Conservation (phyloP, 805 yeast species). For the Yarrowia keelungensis region DNA sequence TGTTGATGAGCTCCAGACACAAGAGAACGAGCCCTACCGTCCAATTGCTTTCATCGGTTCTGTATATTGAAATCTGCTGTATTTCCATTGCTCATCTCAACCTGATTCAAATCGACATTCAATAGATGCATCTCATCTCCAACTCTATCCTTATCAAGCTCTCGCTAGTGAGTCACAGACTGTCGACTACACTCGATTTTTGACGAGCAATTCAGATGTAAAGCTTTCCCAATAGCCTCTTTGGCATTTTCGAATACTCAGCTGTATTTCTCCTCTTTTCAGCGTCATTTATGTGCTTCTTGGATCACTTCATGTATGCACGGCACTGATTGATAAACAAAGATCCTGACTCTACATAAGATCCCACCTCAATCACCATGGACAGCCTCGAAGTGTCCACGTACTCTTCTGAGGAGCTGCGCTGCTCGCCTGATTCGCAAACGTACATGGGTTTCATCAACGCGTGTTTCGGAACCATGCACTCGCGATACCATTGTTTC, state of each 20-base stretch:
- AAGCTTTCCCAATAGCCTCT: no score
- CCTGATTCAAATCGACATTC: no score
- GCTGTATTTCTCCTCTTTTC: no score
- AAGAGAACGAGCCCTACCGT: no score
- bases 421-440: background rate
- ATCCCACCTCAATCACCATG: background rate
- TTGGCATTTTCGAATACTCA: no score
- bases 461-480: background rate
- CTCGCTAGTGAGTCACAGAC: background rate
- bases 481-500: background rate
- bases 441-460: background rate
- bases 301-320: background rate
- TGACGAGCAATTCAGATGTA: no score
- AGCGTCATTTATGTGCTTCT: no score
- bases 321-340: background rate
- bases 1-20: no score
- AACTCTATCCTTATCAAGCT: conserved; percentile 8
- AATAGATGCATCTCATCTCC: background rate
- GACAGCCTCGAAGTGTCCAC: background rate
- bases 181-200: no score
- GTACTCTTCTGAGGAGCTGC: background rate
- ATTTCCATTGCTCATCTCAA: no score
- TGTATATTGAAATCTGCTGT: no score
- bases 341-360: background rate
- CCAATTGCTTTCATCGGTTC: no score